Percentiles rank a stretch among this genome's conserved stretches.
Evolutionary conservation across 805 yeast genomes (phyloP).

Genomic region (Starmerella khaoyaiensis): DNA sequence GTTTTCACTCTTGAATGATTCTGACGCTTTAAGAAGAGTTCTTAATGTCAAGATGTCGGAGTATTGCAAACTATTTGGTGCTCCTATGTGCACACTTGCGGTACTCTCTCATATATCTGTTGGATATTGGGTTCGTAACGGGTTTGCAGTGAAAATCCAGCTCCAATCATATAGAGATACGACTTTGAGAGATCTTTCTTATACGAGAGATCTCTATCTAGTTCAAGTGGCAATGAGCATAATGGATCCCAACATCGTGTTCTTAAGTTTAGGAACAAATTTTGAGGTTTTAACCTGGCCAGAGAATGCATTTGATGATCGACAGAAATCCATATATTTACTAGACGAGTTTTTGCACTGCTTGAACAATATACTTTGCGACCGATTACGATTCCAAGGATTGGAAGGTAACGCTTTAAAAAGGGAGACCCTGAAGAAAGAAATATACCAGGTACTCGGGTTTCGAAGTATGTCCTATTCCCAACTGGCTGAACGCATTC

Average conservation of each 20-base stretch:
- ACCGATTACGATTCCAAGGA: conserved; percentile 46
- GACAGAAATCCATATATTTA: conserved; percentile 40
- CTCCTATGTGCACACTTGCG: conserved; percentile 65
- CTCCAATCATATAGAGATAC: conserved; percentile 64
- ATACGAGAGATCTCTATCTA: conserved; percentile 60
- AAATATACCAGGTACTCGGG: conserved; percentile 72
- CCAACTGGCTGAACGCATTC: conserved; percentile 51
- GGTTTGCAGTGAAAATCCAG: conserved; percentile 67
- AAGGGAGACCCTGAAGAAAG: conserved; percentile 43
- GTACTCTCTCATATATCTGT: conserved; percentile 70
- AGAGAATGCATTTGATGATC: conserved; percentile 30
- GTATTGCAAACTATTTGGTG: conserved; percentile 41
- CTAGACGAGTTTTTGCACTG: conserved; percentile 68
- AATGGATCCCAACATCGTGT: conserved; percentile 42
- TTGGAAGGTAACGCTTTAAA: conserved; percentile 36
- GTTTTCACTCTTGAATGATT: conserved; percentile 26
- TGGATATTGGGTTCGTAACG: conserved; percentile 93
- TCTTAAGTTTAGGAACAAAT: conserved; percentile 47
- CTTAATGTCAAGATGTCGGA: conserved; percentile 11
- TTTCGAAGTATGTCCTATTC: conserved; percentile 62
- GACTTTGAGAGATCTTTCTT: conserved; percentile 73
- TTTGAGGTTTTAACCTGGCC: conserved; percentile 61
- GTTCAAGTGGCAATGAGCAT: conserved; percentile 49
- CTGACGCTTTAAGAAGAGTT: conserved; percentile 20
- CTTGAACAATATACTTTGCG: conserved; percentile 54